phyloP scores from a whole-genome alignment of 2,329 filamentous ascomycete species.

The Cordyceps cateniannulata region DNA sequence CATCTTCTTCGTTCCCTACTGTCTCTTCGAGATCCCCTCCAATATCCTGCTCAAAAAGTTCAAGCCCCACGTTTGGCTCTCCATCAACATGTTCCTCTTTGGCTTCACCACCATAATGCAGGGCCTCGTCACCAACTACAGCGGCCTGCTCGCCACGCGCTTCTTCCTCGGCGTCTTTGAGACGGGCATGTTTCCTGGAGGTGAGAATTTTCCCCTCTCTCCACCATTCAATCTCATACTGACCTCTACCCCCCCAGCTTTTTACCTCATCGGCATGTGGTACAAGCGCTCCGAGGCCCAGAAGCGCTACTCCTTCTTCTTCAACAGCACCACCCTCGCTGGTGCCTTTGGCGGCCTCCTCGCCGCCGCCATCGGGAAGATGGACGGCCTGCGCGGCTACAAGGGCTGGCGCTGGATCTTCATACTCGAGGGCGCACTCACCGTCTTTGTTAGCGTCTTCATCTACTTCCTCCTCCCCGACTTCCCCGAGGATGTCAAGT shows the following conservation, averaged over 20 bases:
- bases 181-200: conserved; percentile 60
- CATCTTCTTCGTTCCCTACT: conserved; percentile 77
- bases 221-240: conserved; percentile 35
- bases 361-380: conserved; percentile 82
- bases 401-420: conserved; percentile 77
- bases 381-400: conserved; percentile 65
- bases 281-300: conserved; percentile 84
- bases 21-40: conserved; percentile 63
- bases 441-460: conserved; percentile 52
- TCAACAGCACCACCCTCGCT: conserved; percentile 71
- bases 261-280: conserved; percentile 81
- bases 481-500: conserved; percentile 69
- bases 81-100: conserved; percentile 78
- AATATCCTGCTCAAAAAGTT: conserved; percentile 30
- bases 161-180: conserved; percentile 81
- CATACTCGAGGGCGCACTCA: conserved; percentile 66
- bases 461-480: conserved; percentile 66
- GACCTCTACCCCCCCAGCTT: conserved; percentile 27
- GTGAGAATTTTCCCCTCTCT: conserved; percentile 18
- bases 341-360: conserved; percentile 83
- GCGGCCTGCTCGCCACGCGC: conserved; percentile 67
- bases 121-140: conserved; percentile 71
- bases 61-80: conserved; percentile 63
- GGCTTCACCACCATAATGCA: conserved; percentile 69
- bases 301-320: conserved; percentile 90